Conservation (phyloP, 2,329 filamentous ascomycete genomes). For the Ramichloridium luteum region DNA sequence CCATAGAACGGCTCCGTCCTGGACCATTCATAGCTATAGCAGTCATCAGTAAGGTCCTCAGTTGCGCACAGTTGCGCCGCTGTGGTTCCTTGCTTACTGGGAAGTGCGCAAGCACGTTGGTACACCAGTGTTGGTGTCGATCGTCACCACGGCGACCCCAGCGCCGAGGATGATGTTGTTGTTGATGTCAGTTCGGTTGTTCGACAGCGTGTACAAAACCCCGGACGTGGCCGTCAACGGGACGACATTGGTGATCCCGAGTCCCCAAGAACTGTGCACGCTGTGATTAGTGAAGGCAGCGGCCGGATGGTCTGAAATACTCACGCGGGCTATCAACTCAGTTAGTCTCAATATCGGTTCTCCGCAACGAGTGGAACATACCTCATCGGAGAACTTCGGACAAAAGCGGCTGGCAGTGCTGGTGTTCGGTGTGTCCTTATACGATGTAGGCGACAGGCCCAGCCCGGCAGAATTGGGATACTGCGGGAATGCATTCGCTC, state of each 20-base stretch:
- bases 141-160: background rate
- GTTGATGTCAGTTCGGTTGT: background rate
- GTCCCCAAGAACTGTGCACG: no score
- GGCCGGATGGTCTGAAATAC: no score
- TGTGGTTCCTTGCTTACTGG: no score
- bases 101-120: background rate
- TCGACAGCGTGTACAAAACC: background rate
- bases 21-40: no score
- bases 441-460: background rate
- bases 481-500: background rate
- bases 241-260: background rate
- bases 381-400: background rate
- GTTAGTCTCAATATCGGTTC: no score
- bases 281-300: no score
- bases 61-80: no score
- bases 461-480: background rate
- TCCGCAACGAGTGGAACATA: no score
- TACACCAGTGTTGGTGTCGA: background rate
- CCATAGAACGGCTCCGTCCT: background rate
- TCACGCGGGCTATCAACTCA: no score
- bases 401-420: background rate
- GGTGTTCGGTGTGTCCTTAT: constrained; percentile 1
- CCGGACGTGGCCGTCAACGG: background rate
- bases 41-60: no score
- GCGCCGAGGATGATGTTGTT: background rate